Evolutionary conservation across 805 yeast species (phyloP).

Genomic region (Myxozyma sirexii): DNA sequence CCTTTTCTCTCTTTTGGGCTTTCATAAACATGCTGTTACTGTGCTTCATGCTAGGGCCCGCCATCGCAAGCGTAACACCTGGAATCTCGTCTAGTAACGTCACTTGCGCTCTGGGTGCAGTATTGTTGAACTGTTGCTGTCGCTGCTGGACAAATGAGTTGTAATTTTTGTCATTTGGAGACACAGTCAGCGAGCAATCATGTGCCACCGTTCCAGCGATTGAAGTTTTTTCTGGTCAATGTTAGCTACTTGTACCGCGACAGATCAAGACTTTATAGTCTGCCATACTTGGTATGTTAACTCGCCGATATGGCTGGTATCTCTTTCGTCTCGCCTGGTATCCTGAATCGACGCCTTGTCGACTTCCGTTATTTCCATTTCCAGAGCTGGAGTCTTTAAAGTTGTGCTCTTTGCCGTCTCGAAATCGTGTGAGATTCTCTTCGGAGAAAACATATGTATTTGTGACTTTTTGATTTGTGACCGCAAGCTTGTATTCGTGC

Average conservation of each 20-base stretch:
- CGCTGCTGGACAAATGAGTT: constrained; percentile 62
- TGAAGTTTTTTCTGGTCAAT: constrained; percentile 60
- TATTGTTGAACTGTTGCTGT: constrained; percentile 48
- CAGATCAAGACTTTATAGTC: neutral
- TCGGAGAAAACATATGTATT: constrained; percentile 89
- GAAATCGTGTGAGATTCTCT: constrained; percentile 56
- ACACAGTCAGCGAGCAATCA: constrained; percentile 65
- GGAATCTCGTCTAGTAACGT: constrained; percentile 77
- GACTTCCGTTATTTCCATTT: neutral
- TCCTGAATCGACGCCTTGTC: neutral
- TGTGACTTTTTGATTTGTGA: constrained; percentile 76
- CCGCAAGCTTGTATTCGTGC: constrained; percentile 75
- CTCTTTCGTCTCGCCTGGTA: constrained; percentile 9
- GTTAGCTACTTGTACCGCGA: neutral
- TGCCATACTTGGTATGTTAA: constrained; percentile 35
- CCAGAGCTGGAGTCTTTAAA: neutral
- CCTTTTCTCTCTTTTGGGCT: constrained; percentile 42
- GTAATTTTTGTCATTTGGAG: constrained; percentile 71
- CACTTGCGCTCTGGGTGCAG: constrained; percentile 59
- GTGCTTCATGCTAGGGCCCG: constrained; percentile 78
- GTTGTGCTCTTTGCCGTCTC: constrained; percentile 12
- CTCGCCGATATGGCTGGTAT: constrained; percentile 32
- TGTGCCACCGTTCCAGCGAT: constrained; percentile 86
- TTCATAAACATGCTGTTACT: constrained; percentile 68
- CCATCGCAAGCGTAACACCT: constrained; percentile 84